A percentile compares a stretch with the other conserved stretches of the same genome.
Conservation (phyloP, 176 grass and related monocot species). For the Aegilops umbellulata region DNA sequence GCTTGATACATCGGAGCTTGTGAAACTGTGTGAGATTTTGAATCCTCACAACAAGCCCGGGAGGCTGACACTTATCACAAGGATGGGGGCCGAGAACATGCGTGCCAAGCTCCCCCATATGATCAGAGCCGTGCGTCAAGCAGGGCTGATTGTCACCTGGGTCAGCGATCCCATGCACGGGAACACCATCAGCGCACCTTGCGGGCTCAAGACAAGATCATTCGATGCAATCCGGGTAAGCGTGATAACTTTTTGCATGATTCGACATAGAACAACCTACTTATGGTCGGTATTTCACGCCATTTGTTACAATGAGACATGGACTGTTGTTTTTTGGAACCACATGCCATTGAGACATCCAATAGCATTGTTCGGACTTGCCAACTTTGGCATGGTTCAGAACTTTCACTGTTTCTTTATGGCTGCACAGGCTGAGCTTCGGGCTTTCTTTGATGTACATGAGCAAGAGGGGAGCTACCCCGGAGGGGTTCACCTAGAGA, state of each 20-base stretch:
- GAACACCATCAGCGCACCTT: conserved; percentile 57
- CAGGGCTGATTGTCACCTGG: conserved; percentile 59
- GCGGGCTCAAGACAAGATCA: conserved; percentile 53
- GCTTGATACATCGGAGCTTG: conserved; percentile 50
- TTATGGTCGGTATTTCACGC: neutral
- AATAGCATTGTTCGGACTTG: neutral
- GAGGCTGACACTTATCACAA: conserved; percentile 53
- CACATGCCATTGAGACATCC: neutral
- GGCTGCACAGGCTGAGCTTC: conserved; percentile 45
- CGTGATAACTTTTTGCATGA: neutral
- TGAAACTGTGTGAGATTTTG: conserved; percentile 52
- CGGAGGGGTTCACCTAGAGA: conserved; percentile 60
- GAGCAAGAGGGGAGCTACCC: conserved; percentile 54
- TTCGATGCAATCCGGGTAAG: conserved; percentile 52
- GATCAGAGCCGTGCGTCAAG: conserved; percentile 54
- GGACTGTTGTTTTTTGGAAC: neutral
- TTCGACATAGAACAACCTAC: neutral
- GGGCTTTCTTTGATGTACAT: conserved; percentile 65
- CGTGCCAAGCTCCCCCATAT: conserved; percentile 48
- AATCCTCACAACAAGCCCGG: conserved; percentile 63
- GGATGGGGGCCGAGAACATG: conserved; percentile 60
- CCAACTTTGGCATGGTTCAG: neutral
- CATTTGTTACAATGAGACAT: neutral
- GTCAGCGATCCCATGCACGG: conserved; percentile 66
- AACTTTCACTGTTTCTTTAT: neutral